Percentiles rank a stretch among this genome's conserved stretches.
phyloP scores from a whole-genome alignment of 139 green algal genomes.

The Pleodorina starrii region DNA sequence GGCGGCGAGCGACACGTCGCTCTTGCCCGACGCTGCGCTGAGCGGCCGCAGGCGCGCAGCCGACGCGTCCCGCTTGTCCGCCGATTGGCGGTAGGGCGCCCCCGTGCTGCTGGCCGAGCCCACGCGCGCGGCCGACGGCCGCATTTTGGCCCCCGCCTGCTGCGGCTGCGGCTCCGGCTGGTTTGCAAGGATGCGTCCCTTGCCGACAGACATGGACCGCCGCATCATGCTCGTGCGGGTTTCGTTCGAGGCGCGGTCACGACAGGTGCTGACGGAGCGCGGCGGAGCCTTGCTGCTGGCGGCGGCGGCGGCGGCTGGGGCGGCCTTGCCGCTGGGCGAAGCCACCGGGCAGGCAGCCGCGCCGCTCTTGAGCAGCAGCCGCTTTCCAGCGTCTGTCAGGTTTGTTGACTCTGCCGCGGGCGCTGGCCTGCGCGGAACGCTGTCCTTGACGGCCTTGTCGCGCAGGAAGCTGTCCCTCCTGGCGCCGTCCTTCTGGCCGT shows the following conservation, averaged over 20 bases:
- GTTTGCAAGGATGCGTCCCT: not conserved
- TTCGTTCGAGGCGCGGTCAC: not conserved
- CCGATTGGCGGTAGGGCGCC: not conserved
- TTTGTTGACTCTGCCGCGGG: not conserved
- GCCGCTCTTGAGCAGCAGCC: not conserved
- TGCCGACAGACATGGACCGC: slow-evolving; percentile 31
- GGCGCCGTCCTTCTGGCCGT: not conserved
- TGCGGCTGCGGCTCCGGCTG: not conserved
- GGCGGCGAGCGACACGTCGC: not conserved
- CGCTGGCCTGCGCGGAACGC: not conserved
- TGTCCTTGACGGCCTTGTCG: not conserved
- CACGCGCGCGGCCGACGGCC: not conserved
- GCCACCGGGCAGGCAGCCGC: not conserved
- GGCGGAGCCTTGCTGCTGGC: not conserved
- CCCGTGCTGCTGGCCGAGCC: not conserved
- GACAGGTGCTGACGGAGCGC: not conserved
- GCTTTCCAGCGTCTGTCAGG: not conserved
- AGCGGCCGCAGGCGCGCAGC: not conserved
- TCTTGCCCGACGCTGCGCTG: not conserved
- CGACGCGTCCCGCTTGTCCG: slow-evolving; percentile 13
- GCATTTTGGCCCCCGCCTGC: not conserved
- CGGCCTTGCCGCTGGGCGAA: not conserved
- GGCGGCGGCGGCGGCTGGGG: not conserved
- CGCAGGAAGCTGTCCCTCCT: not conserved
- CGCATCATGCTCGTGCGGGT: slow-evolving; percentile 34